These are phyloP conservation scores for Colletotrichum sp. DNA, from an alignment of 2,329 filamentous ascomycete species.

Conservation along the genomic window DNA sequence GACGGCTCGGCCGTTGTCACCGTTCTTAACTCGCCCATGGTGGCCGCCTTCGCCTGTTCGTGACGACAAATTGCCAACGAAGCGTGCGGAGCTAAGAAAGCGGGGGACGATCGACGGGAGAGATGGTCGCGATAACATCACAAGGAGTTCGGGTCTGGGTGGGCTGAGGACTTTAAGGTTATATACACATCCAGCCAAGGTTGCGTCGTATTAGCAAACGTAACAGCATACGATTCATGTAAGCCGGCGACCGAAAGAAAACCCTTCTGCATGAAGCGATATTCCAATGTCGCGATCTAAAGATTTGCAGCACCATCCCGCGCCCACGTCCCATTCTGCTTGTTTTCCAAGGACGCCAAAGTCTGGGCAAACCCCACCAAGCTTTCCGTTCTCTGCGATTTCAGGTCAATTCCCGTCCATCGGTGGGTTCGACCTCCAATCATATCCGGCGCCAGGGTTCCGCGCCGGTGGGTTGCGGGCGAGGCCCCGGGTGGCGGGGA, in stretches of 20 bases:
- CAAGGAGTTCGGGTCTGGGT: not conserved
- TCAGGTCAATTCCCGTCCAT: not conserved
- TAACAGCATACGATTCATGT: not conserved
- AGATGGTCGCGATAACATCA: not conserved
- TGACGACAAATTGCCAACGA: not conserved
- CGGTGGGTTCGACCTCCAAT: not conserved
- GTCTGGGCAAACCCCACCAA: slow-evolving; percentile 15
- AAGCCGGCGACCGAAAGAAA: not conserved
- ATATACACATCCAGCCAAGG: not conserved
- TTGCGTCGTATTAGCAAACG: not conserved
- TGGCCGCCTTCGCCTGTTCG: not conserved
- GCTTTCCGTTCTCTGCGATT: not conserved
- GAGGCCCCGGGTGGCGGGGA: not conserved
- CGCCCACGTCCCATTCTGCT: not conserved
- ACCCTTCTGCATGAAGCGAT: not conserved
- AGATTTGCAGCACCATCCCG: not conserved
- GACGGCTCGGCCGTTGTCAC: not conserved
- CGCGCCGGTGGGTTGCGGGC: not conserved
- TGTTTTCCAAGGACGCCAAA: slow-evolving; percentile 4
- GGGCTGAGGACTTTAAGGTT: not conserved
- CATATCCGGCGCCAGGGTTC: not conserved
- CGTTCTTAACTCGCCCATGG: not conserved
- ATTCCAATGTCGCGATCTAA: slow-evolving; percentile 5
- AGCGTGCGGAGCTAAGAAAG: not conserved
- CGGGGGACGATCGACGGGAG: not conserved